Base-by-base conservation (phyloP, 169 alveolate species). In the Condylostoma magnum region DNA sequence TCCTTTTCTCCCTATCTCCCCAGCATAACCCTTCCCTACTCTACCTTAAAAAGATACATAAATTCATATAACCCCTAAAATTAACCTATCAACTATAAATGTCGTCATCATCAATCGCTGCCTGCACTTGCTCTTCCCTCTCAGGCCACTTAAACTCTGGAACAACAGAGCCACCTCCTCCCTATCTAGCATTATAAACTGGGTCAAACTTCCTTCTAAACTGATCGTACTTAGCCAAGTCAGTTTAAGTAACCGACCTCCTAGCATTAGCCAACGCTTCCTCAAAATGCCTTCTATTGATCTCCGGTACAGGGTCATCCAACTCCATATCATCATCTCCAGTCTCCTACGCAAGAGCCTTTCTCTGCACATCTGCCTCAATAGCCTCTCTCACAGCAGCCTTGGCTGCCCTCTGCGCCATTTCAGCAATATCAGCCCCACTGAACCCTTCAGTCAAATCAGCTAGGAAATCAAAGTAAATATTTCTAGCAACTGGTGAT, bases 391-490 rank as follows among this genome's bases (percentile, higher is more conserved):
- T 95, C 66, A 98, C 97, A 10, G 99, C 99, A n/a, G 99, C 97
- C 82, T 98, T 96, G 22, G 99, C 99, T 3, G 99, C 99, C 57
- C 98, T 93, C 77, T 98, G 99, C 80, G 99, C 96, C 75, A 98
- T 85, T 84, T 98, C 99, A 43, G 99, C 99, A 65, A 98, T 73
- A 89, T 98, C 99, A n/a, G 99, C 99, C 15, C 99, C 99, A 44
- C 99, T 95, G 93, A 98, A 98, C 31, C 99, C 99, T 12, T 98
- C 99, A 15, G 99, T 98, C 70, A 97, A 94, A 85, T 96, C 98
- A 28, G 99, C 99, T 8, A 98, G 82, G 91, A 96, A 98, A 31
- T 98, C 95, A 30, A 98, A 79, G 37, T 98, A 98, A 44, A 98
- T 98, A 82, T 98, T 97, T 47, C 90, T 93, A 15, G 99, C 99